A percentile compares a stretch with the other conserved stretches of the same genome.
Conservation (phyloP, 1,139 yeast genomes). For the Suhomyces chickasaworum region DNA sequence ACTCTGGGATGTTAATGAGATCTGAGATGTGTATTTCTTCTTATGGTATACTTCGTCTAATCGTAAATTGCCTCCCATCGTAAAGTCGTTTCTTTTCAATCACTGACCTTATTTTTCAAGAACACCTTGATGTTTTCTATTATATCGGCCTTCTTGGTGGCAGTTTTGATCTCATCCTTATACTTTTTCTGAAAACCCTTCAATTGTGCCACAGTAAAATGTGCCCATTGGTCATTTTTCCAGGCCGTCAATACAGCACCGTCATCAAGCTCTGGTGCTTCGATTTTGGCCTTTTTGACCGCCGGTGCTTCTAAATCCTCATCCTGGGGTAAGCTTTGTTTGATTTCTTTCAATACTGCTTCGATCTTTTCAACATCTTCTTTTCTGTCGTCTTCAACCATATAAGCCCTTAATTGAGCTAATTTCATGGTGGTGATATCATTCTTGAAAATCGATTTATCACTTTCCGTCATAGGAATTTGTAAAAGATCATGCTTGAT, state of each 20-base stretch:
- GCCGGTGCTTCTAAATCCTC: conserved; percentile 15
- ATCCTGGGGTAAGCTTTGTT: conserved; percentile 13
- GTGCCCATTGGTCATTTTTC: conserved; percentile 36
- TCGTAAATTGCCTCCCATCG: too few species aligned
- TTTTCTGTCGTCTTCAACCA: conserved; percentile 10
- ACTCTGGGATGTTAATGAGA: too few species aligned
- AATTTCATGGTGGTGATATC: conserved; percentile 22
- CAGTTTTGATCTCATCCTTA: conserved; percentile 35
- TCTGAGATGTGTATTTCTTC: too few species aligned
- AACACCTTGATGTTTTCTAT: conserved; percentile 40
- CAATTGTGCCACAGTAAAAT: conserved; percentile 45
- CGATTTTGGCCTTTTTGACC: conserved; percentile 23
- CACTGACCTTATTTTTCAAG: conserved; percentile 14
- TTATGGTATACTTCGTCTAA: too few species aligned
- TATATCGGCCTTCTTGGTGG: conserved; percentile 44
- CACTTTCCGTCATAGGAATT: conserved; percentile 46
- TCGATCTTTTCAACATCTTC: conserved; percentile 21
- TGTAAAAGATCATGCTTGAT: conserved; percentile 71
- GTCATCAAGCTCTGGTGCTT: conserved; percentile 32
- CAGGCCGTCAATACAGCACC: conserved; percentile 41
- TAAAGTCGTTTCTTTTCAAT: too few species aligned
- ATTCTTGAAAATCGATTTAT: conserved; percentile 20
- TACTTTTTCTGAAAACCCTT: conserved; percentile 37
- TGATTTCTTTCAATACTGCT: conserved; percentile 16
- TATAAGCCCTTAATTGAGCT: conserved; percentile 16